Evolutionary conservation across 352 stramenopile species (phyloP).

Genomic region (Phytophthora gonapodyides): DNA sequence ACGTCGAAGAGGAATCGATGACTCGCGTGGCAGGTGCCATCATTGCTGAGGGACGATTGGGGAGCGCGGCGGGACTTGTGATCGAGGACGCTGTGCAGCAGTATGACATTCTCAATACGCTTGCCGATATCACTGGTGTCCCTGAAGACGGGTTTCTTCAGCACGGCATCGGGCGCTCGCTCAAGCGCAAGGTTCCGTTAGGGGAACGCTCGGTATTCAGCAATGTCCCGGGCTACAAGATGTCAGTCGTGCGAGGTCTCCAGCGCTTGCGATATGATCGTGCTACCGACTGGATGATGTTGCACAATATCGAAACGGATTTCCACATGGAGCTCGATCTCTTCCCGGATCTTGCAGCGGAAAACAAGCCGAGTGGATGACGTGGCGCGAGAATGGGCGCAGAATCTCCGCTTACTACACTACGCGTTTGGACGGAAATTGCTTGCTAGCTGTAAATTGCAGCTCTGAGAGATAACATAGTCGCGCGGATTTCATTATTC

Average conservation of each 20-base stretch:
- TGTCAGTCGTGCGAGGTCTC: conserved; percentile 51
- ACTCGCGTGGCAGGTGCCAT: conserved; percentile 46
- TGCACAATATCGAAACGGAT: conserved; percentile 50
- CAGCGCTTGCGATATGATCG: conserved; percentile 49
- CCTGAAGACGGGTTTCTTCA: conserved; percentile 58
- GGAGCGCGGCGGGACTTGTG: conserved; percentile 37
- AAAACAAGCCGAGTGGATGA: conserved; percentile 30
- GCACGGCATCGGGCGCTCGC: conserved; percentile 53
- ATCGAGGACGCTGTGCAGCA: conserved; percentile 52
- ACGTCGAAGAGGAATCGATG: conserved; percentile 45
- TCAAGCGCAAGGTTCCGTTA: conserved; percentile 44
- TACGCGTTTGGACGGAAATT: conserved; percentile 46
- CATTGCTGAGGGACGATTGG: conserved; percentile 57
- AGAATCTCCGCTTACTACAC: conserved; percentile 54
- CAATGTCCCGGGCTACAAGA: conserved; percentile 54
- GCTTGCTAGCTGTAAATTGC: conserved; percentile 32
- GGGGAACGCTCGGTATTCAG: conserved; percentile 46
- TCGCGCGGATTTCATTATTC: no score
- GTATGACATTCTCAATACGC: conserved; percentile 66
- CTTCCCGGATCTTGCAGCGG: conserved; percentile 20
- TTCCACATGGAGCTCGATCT: conserved; percentile 40
- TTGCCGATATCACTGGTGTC: conserved; percentile 63
- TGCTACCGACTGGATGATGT: conserved; percentile 42
- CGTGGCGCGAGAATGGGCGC: conserved; percentile 38
- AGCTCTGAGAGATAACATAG: neutral